Evolutionary conservation across 78 protist genomes (phyloP).

Genomic region (Tieghemostelium lacteum): DNA sequence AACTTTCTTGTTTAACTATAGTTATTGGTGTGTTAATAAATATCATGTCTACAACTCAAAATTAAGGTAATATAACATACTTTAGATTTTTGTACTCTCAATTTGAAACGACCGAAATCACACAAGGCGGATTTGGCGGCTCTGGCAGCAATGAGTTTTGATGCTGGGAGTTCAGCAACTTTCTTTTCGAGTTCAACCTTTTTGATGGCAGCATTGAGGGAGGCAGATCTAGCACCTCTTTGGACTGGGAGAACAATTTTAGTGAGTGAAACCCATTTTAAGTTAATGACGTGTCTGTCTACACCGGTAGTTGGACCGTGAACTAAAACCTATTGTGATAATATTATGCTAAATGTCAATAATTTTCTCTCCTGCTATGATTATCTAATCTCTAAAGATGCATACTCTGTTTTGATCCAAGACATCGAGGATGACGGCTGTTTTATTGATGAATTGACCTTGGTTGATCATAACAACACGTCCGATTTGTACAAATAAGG

Average conservation of each 20-base stretch:
- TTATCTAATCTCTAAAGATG: background rate
- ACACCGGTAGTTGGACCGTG: conserved; percentile 77
- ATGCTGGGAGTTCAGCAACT: conserved; percentile 17
- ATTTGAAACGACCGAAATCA: conserved; percentile 77
- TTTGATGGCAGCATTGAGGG: conserved; percentile 69
- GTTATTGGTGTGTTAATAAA: background rate
- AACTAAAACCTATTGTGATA: conserved; percentile 40
- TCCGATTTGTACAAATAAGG: conserved; percentile 69
- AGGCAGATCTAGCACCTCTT: conserved; percentile 66
- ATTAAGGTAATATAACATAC: conserved; percentile 3
- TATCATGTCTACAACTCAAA: background rate
- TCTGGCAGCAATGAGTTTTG: conserved; percentile 37
- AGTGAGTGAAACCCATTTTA: conserved; percentile 64
- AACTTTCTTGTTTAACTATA: conserved; percentile 50
- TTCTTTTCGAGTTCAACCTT: conserved; percentile 50
- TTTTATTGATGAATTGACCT: conserved; percentile 72
- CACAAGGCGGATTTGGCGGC: conserved; percentile 12
- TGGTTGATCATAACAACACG: conserved; percentile 78
- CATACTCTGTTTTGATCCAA: conserved; percentile 81
- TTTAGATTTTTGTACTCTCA: background rate
- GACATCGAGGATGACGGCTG: conserved; percentile 80
- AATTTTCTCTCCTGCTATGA: background rate
- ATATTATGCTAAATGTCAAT: background rate
- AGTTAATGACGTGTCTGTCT: conserved; percentile 69
- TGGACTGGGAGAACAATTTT: conserved; percentile 36